Evolutionary conservation across 805 yeast species (phyloP).

Genomic region (Saccharomycopsis capsularis): DNA sequence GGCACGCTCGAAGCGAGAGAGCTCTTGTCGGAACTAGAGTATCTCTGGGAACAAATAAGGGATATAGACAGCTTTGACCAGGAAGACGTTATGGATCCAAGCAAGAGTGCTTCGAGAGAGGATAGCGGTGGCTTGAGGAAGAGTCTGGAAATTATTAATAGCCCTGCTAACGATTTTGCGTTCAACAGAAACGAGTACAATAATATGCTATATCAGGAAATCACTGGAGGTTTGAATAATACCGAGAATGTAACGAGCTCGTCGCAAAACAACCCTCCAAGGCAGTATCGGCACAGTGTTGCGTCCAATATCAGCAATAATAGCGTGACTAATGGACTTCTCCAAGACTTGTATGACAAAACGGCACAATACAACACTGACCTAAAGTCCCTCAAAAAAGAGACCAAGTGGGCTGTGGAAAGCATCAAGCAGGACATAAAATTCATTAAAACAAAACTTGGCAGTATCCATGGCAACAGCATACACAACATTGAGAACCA

Average conservation of each 20-base stretch:
- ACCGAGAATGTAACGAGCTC: not conserved
- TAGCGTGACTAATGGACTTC: not conserved
- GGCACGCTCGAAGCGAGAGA: slow-evolving; percentile 63
- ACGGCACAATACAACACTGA: slow-evolving; percentile 7
- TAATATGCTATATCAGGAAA: slow-evolving; percentile 3
- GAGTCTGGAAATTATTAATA: too few relatives aligned
- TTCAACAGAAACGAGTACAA: not conserved
- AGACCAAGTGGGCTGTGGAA: slow-evolving; percentile 25
- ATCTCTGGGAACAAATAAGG: slow-evolving; percentile 66
- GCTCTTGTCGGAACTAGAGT: slow-evolving; percentile 59
- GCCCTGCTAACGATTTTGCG: not conserved
- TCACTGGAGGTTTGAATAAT: too few relatives aligned
- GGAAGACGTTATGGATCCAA: not conserved
- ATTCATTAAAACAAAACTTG: not conserved
- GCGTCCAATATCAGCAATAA: not conserved
- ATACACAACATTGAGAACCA: too few relatives aligned
- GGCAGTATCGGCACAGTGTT: too few relatives aligned
- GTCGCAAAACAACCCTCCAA: not conserved
- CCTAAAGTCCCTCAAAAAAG: slow-evolving; percentile 23
- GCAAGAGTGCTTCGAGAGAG: not conserved
- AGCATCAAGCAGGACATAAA: slow-evolving; percentile 25
- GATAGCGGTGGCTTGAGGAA: too few relatives aligned
- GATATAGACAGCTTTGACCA: slow-evolving; percentile 29
- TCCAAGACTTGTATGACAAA: slow-evolving; percentile 9
- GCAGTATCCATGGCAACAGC: not conserved